A percentile compares a stretch with the other conserved stretches of the same genome.
These are phyloP conservation scores for Cyclanthera cordifolia DNA, from an alignment of 306 rosid genomes.

Conservation along the genomic window DNA sequence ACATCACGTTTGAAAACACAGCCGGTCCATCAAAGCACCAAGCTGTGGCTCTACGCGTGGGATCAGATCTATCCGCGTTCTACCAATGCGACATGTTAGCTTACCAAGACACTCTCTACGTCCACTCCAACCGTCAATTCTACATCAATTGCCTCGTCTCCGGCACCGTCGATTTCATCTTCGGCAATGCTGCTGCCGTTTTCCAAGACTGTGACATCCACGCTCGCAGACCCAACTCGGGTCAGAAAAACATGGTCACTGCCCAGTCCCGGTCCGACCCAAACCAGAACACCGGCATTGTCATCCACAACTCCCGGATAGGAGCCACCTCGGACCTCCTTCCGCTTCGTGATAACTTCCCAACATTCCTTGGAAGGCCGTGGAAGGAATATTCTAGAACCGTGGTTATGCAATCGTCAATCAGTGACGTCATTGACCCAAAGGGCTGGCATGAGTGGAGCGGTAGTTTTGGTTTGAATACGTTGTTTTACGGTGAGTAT, in stretches of 20 bases:
- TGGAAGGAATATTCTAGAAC: conserved; percentile 17
- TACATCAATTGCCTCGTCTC: conserved; percentile 38
- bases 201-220: conserved; percentile 74
- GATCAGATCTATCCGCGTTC: conserved; percentile 74
- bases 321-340: conserved; percentile 62
- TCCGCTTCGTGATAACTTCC: conserved; percentile 28
- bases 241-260: conserved; percentile 81
- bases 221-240: conserved; percentile 54
- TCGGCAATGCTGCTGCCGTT: conserved; percentile 66
- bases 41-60: conserved; percentile 81
- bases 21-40: conserved; percentile 94
- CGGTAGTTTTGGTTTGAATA: conserved; percentile 7
- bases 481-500: conserved; percentile 11
- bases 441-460: conserved; percentile 14
- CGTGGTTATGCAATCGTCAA: not conserved
- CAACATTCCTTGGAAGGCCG: conserved; percentile 69
- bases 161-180: conserved; percentile 87
- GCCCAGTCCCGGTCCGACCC: conserved; percentile 84
- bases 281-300: conserved; percentile 85
- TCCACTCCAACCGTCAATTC: conserved; percentile 81
- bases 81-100: conserved; percentile 55
- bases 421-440: conserved; percentile 11
- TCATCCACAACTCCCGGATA: conserved; percentile 56
- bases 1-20: conserved; percentile 73
- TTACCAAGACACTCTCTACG: conserved; percentile 83